Evolutionary conservation across 345 rosid species (phyloP).

Genomic region (Populus alba): DNA sequence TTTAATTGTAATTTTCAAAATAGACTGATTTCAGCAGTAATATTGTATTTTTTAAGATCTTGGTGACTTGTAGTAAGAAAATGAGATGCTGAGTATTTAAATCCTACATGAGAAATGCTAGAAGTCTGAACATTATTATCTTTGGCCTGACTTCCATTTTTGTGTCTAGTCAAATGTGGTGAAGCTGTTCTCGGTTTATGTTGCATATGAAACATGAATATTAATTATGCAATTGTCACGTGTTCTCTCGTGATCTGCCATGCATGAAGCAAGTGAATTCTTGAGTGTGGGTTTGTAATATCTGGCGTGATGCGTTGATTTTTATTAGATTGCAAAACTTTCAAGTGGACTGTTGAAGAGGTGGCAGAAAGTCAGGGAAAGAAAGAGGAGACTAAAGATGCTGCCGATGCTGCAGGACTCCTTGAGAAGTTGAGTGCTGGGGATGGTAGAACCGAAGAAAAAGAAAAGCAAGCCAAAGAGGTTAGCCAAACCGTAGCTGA

Average conservation of each 20-base stretch:
- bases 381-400: constrained; percentile 63
- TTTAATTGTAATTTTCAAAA: too few species aligned
- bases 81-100: neutral
- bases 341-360: constrained; percentile 73
- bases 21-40: neutral
- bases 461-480: constrained; percentile 33
- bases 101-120: neutral
- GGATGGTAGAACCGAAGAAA: constrained; percentile 38
- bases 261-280: neutral
- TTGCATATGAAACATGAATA: neutral
- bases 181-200: neutral
- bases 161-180: neutral
- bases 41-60: neutral
- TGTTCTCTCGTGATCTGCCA: neutral
- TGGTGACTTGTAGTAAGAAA: neutral
- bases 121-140: too few species aligned
- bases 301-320: neutral
- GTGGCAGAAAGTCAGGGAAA: constrained; percentile 59
- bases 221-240: neutral
- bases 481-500: constrained; percentile 6
- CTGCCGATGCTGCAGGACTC: constrained; percentile 60
- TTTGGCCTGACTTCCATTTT: neutral
- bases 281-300: neutral
- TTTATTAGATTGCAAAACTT: constrained; percentile 72
- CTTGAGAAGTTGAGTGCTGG: constrained; percentile 70